Base-by-base conservation (phyloP, 768 basidiomycete species). In the Pisolithus microcarpus region DNA sequence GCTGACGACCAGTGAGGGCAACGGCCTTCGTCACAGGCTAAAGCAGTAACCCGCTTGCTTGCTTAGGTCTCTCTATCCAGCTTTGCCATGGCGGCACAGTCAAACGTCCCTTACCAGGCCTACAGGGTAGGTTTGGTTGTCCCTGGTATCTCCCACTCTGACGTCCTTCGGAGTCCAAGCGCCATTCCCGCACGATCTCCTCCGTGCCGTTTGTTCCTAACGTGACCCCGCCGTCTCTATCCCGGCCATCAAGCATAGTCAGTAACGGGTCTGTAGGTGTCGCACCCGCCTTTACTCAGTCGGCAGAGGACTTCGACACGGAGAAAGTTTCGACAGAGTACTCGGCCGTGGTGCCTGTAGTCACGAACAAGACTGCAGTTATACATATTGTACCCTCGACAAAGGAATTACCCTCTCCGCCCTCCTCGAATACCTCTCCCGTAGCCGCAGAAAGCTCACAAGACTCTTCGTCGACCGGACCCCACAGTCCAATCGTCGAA, bases 91-190 rank as follows among this genome's bases (percentile, higher is more conserved):
- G 49, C 61, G 40, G 37, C 51, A 23, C 52, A 43, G 16, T 23
- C 54, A 18, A 48, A 69, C n/a, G 69, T 79, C 11, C 74, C 76
- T 5, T 79, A 79, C 63, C 75, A 75, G 56, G 72, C 76, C 0
- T 78, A 78, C 65, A 75, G 61, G 66, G 76, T 74, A 48, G 49
- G 62, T 55, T 0, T 13, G 1, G 15, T 34, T 18, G 4, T 45
- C 3, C 31, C 0, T 3, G 2, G 13, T 1, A 15, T 4, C 15
- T 34, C 7, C 11, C 5, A 1, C 30, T 31, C 55, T 59, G 21
- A 62, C 50, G 23, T n/a, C 1, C 3, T 0, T 49, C 6, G 46
- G 42, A 78, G 76, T 69, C 77, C 11, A 78, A 77, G 61, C 69
- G 76, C 23, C 77, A 78, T 54, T 73, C 72, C 1, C 69, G 74